These are phyloP conservation scores for Mortierella sp. DNA, from an alignment of 371 early-diverging fungal species.

Conservation along the genomic window DNA sequence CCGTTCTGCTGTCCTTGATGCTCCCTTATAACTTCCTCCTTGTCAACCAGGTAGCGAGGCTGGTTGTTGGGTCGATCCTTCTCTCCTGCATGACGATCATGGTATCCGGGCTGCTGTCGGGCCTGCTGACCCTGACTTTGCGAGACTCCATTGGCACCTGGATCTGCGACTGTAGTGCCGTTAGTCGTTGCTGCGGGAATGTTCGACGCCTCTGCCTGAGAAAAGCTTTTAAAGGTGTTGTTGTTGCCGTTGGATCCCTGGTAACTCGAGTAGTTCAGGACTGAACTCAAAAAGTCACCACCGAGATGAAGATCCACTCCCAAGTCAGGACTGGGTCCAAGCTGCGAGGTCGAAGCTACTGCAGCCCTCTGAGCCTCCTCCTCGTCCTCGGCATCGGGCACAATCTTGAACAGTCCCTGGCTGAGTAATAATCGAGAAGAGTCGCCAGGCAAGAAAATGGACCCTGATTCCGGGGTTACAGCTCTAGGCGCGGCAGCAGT, in stretches of 20 bases:
- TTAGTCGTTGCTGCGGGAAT: background rate
- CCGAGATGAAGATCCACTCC: constrained; percentile 32
- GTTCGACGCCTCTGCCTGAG: too few species aligned
- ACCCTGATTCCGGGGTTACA: constrained; percentile 19
- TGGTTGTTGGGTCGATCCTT: constrained; percentile 24
- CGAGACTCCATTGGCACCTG: background rate
- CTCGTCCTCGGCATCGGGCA: constrained; percentile 54
- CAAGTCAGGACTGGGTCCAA: background rate
- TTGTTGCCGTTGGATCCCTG: background rate
- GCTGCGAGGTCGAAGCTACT: background rate
- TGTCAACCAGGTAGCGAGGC: constrained; percentile 15
- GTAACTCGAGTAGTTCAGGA: constrained; percentile 39
- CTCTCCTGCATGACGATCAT: constrained; percentile 25
- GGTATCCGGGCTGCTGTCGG: constrained; percentile 2
- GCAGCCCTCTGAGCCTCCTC: constrained; percentile 31
- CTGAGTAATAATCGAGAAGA: constrained; percentile 42
- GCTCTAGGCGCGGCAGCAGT: background rate
- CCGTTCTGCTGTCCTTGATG: constrained; percentile 20
- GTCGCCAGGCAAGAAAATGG: constrained; percentile 48
- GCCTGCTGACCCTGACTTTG: background rate
- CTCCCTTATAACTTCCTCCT: constrained; percentile 12
- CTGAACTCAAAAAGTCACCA: constrained; percentile 41
- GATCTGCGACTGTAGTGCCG: background rate
- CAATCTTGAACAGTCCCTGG: constrained; percentile 54
- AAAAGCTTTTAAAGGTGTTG: background rate